Conservation (phyloP, 2,329 filamentous ascomycete genomes). For the Lachnellula hyalina region DNA sequence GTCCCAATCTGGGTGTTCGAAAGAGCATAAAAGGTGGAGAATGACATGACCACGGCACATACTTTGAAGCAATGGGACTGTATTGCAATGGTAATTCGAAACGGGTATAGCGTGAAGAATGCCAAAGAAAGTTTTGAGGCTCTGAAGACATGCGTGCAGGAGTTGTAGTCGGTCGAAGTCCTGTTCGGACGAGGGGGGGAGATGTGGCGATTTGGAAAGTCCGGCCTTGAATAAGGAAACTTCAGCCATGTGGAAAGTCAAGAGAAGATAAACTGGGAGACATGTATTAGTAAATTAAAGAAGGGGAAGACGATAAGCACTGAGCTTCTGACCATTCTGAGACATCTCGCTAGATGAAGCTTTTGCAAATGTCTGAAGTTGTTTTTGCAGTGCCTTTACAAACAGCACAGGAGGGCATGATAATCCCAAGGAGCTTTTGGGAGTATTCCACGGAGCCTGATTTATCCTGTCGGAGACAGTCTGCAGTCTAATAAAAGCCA, state of each 20-base stretch:
- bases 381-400: conserved; percentile 10
- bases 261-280: conserved; percentile 4
- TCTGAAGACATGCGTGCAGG: conserved; percentile 16
- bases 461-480: conserved; percentile 8
- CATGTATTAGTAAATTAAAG: neutral
- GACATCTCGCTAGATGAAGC: conserved; percentile 1
- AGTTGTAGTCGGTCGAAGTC: conserved; percentile 15
- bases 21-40: conserved; percentile 34
- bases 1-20: conserved; percentile 36
- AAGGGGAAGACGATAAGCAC: too few species aligned
- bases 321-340: conserved; percentile 9
- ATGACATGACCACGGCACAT: conserved; percentile 33
- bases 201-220: conserved; percentile 7
- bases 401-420: conserved; percentile 7
- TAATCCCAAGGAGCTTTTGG: neutral
- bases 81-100: conserved; percentile 6
- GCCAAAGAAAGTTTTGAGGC: conserved; percentile 13
- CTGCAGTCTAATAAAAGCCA: conserved; percentile 11
- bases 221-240: conserved; percentile 14
- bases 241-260: conserved; percentile 6
- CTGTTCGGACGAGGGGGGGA: neutral
- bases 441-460: conserved; percentile 12
- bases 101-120: conserved; percentile 7
- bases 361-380: conserved; percentile 8
- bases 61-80: conserved; percentile 20